Percentiles rank a stretch among this genome's conserved stretches.
These are phyloP conservation scores for Arachnopeziza araneosa DNA, from an alignment of 2,329 filamentous ascomycete genomes.

Conservation along the genomic window DNA sequence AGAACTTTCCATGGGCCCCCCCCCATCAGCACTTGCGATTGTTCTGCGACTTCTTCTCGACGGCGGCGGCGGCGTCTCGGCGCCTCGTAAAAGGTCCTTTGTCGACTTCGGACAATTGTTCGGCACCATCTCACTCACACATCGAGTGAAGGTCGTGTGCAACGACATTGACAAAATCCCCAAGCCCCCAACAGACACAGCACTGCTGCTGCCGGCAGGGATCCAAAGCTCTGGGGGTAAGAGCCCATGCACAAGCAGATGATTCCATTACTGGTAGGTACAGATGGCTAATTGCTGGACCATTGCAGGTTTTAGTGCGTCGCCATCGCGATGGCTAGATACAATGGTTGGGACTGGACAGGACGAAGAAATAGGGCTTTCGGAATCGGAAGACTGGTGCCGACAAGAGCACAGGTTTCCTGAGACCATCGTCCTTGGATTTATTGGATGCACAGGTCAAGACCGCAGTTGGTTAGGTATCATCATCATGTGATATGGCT, in stretches of 20 bases:
- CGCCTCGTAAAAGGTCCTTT: no score
- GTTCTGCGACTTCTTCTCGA: neutral
- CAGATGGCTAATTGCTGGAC: neutral
- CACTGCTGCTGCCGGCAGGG: neutral
- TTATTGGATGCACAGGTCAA: no score
- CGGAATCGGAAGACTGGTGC: neutral
- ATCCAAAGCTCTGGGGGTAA: neutral
- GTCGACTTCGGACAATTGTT: neutral
- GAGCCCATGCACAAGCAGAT: neutral
- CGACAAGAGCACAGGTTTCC: no score
- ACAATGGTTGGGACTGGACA: neutral
- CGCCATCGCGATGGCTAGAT: neutral
- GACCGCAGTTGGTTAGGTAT: no score
- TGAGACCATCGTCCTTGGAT: no score
- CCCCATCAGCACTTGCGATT: neutral
- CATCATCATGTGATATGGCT: neutral
- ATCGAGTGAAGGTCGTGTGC: neutral
- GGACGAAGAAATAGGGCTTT: neutral
- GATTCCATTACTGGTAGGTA: no score
- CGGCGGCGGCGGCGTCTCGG: no score
- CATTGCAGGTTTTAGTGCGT: neutral
- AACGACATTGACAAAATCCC: neutral
- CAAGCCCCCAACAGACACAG: neutral
- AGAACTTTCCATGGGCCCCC: neutral
- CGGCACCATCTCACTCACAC: neutral